Percentiles rank a stretch among this genome's conserved stretches.
Evolutionary conservation across 164 flowering plant species (phyloP).

Genomic region (Chimonanthus praecox): DNA sequence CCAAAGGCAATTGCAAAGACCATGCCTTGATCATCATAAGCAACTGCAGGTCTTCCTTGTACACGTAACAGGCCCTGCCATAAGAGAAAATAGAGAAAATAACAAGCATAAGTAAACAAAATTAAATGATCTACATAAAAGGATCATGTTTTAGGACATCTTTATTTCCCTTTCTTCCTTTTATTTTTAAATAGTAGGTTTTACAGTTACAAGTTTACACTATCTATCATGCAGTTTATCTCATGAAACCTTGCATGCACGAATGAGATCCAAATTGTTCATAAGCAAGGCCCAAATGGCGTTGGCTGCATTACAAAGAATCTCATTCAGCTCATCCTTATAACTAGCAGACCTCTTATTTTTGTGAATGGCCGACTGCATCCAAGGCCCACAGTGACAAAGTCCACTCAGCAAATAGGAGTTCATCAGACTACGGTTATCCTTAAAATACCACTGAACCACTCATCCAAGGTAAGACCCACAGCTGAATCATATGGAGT

Average conservation of each 20-base stretch:
- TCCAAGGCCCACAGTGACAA: too few relatives aligned
- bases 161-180: background rate
- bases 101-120: slow-evolving; percentile 1
- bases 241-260: background rate
- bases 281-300: background rate
- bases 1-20: slow-evolving; percentile 94
- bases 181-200: too few relatives aligned
- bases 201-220: background rate
- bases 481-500: too few relatives aligned
- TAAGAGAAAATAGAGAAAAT: too few relatives aligned
- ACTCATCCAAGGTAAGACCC: background rate
- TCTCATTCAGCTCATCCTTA: too few relatives aligned
- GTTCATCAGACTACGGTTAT: too few relatives aligned
- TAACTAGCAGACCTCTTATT: too few relatives aligned
- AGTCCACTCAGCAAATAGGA: too few relatives aligned
- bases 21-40: slow-evolving; percentile 95
- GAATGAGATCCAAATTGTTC: background rate
- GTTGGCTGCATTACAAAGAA: too few relatives aligned
- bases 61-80: slow-evolving; percentile 84
- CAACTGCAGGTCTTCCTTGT: slow-evolving; percentile 95
- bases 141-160: background rate
- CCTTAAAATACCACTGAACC: too few relatives aligned
- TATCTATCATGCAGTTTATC: background rate
- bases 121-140: slow-evolving; percentile 6
- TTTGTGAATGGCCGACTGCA: too few relatives aligned